Evolutionary conservation across 192 early-diverging fungal genomes (phyloP).

Genomic region (Podila clonocystis): DNA sequence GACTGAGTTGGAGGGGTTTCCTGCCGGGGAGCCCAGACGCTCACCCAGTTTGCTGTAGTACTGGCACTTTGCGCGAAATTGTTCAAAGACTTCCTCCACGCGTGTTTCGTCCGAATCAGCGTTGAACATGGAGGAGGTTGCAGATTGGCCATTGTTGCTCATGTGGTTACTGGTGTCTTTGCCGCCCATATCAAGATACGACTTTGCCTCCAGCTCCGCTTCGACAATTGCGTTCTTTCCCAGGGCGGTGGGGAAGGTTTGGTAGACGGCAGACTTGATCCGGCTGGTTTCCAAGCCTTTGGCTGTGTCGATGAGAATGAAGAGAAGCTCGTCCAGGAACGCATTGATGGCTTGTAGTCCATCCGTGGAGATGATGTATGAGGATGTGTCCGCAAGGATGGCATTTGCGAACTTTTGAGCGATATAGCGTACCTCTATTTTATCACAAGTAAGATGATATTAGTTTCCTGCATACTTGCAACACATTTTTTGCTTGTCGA

Average conservation of each 20-base stretch:
- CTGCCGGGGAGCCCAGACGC: slow-evolving; percentile 38
- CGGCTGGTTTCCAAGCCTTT: slow-evolving; percentile 57
- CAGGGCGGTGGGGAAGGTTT: slow-evolving; percentile 60
- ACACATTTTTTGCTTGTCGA: background rate
- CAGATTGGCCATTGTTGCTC: slow-evolving; percentile 26
- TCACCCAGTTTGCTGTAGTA: slow-evolving; percentile 65
- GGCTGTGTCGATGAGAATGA: slow-evolving; percentile 57
- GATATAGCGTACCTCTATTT: slow-evolving; percentile 62
- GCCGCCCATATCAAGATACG: slow-evolving; percentile 62
- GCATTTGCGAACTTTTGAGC: slow-evolving; percentile 70
- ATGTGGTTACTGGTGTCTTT: slow-evolving; percentile 51
- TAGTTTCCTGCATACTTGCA: background rate
- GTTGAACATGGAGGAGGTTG: slow-evolving; percentile 43
- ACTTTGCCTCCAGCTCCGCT: slow-evolving; percentile 68
- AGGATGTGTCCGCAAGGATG: slow-evolving; percentile 64
- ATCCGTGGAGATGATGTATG: slow-evolving; percentile 66
- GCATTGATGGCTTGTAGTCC: slow-evolving; percentile 63
- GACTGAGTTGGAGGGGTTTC: slow-evolving; percentile 38
- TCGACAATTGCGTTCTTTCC: slow-evolving; percentile 71
- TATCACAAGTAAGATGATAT: background rate
- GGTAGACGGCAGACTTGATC: slow-evolving; percentile 60
- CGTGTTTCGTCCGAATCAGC: slow-evolving; percentile 45
- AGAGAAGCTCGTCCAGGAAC: slow-evolving; percentile 67
- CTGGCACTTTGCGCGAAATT: slow-evolving; percentile 63
- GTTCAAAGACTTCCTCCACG: slow-evolving; percentile 53